Evolutionary conservation across 1,284 basidiomycete species (phyloP).

Genomic region (Thelephora terrestris): DNA sequence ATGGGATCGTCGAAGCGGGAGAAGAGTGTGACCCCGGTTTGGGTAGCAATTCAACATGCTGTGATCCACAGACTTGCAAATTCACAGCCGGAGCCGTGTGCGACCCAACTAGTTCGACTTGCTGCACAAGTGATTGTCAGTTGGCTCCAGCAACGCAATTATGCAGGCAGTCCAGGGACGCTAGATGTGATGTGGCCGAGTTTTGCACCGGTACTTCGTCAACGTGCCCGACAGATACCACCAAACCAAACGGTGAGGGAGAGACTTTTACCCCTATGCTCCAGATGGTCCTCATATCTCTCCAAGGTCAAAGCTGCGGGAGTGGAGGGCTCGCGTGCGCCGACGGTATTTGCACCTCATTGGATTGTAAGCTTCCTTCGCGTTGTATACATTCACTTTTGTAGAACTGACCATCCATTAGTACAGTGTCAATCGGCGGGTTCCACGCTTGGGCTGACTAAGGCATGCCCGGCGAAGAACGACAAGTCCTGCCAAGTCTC

Average conservation of each 20-base stretch:
- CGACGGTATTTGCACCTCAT: conserved; percentile 73
- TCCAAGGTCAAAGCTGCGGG: conserved; percentile 54
- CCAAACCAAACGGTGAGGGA: conserved; percentile 55
- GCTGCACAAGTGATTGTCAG: conserved; percentile 65
- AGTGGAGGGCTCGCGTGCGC: conserved; percentile 63
- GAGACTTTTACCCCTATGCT: background rate
- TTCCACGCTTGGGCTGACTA: conserved; percentile 52
- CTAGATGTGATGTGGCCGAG: conserved; percentile 69
- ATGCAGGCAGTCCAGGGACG: conserved; percentile 65
- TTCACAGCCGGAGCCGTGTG: conserved; percentile 67
- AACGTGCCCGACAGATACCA: conserved; percentile 63
- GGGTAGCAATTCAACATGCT: conserved; percentile 58
- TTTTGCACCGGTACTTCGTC: conserved; percentile 70
- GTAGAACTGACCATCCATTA: conserved; percentile 17
- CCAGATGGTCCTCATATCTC: conserved; percentile 4
- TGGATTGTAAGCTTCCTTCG: conserved; percentile 41
- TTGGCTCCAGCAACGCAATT: conserved; percentile 60
- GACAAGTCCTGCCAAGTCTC: conserved; percentile 70
- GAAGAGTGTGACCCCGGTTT: conserved; percentile 87
- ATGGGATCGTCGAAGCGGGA: conserved; percentile 66
- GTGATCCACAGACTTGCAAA: conserved; percentile 72
- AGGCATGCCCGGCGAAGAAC: conserved; percentile 55
- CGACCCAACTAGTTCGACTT: conserved; percentile 69
- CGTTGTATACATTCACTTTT: conserved; percentile 6
- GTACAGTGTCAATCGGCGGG: conserved; percentile 77